These are phyloP conservation scores for Fonsecaea erecta DNA, from an alignment of 2,329 filamentous ascomycete species.

Conservation along the genomic window DNA sequence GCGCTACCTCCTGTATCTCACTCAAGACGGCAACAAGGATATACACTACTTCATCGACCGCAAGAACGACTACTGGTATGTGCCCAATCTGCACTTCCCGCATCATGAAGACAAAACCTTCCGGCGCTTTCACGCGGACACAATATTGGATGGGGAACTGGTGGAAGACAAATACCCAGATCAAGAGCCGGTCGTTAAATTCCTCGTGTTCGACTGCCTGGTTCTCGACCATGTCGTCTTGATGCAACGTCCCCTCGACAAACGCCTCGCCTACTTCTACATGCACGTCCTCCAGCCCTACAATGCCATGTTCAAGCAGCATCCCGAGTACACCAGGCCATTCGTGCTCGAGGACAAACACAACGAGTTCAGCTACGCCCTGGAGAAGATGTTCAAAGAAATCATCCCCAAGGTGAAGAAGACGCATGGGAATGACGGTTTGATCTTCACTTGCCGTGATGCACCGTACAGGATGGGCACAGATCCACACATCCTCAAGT, in stretches of 20 bases:
- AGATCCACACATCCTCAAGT: conserved; percentile 92
- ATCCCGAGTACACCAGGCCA: conserved; percentile 69
- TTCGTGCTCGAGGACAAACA: conserved; percentile 87
- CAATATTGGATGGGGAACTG: conserved; percentile 89
- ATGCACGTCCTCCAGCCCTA: conserved; percentile 79
- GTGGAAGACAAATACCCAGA: conserved; percentile 78
- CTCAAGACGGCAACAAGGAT: conserved; percentile 59
- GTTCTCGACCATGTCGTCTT: conserved; percentile 76
- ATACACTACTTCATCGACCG: conserved; percentile 93
- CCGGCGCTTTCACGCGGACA: conserved; percentile 73
- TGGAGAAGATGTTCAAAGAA: conserved; percentile 89
- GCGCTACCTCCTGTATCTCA: conserved; percentile 91
- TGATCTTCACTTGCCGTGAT: conserved; percentile 95
- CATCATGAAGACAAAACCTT: conserved; percentile 64
- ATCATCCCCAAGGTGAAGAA: conserved; percentile 76
- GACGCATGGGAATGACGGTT: conserved; percentile 87
- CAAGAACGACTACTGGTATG: conserved; percentile 94
- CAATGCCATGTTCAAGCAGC: conserved; percentile 73
- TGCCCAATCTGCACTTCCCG: conserved; percentile 81
- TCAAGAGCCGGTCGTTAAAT: conserved; percentile 73
- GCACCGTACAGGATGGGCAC: conserved; percentile 88
- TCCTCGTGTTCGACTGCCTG: conserved; percentile 91
- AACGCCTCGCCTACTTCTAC: conserved; percentile 84
- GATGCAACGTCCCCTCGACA: conserved; percentile 81
- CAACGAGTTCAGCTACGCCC: conserved; percentile 85